Evolutionary conservation across 1,284 basidiomycete genomes (phyloP), one percentile per base, ranked within the genome.

Genomic region (Ustilago tritici): DNA sequence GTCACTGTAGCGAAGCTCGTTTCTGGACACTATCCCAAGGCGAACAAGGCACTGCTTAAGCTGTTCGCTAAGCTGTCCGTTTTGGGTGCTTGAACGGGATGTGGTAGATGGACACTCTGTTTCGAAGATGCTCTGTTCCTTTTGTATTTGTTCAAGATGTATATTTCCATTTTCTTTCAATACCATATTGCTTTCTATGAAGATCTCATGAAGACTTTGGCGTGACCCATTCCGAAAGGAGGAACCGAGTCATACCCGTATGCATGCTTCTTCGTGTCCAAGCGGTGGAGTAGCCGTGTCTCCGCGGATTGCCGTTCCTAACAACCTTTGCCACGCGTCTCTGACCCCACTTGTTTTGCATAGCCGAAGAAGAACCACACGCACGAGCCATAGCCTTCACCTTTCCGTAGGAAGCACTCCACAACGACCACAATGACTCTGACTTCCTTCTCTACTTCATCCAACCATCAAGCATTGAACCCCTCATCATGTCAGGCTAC

Each of bases 11-110:
- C 56, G 34, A 65, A 69, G 14, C 64, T 81, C 11, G 79, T 78
- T 32, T 65, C 65, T 34, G 79, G 79, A 31, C 70, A 76, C 50
- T 81, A 79, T 46, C 70, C 70, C 23, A 67, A 74, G 43, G 71
- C 79, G 14, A 76, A 74, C 43, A 71, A 69, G 68, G 75, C 76
- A 11, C 60, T 81, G 32, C 70, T 81, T 56, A 73, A 77, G 61
- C 77, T 81, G 43, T 81, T 81, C 52, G 76, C 77, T 53, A 81
- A 79, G 69, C 61, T 81, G 31, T 65, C 63, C 6, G 67, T 75
- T 19, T 58, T 63, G 14, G 55, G 56, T 28, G 36, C 49, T 32
- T 50, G 12, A 14, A 23, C 28, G 49, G 4, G 14, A 15, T 31
- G 43, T 46, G 8, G 17, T 46, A 9, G 17, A 50, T 36, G 58